Evolutionary conservation across 2,329 filamentous ascomycete genomes (phyloP).

Genomic region (Cytospora piceicola): DNA sequence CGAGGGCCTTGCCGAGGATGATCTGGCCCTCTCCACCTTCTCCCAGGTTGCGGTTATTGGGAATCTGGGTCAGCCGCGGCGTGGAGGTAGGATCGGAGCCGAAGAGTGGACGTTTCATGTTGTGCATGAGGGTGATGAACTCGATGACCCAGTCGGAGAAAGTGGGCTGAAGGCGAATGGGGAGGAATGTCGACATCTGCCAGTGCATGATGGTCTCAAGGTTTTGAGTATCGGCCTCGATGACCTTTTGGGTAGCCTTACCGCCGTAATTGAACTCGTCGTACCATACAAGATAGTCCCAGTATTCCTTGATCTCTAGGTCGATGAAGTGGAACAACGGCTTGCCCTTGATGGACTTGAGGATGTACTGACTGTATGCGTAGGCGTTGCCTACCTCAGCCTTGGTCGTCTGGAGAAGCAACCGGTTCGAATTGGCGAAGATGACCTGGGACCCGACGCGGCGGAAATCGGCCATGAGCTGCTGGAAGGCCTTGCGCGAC

Average conservation of each 20-base stretch:
- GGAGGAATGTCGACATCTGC: constrained; percentile 92
- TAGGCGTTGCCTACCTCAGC: constrained; percentile 95
- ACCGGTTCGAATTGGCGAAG: constrained; percentile 87
- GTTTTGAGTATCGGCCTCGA: constrained; percentile 71
- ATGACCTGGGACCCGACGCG: constrained; percentile 93
- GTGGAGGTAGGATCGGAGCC: constrained; percentile 55
- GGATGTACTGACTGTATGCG: constrained; percentile 95
- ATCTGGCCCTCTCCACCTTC: constrained; percentile 64
- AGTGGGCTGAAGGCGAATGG: constrained; percentile 74
- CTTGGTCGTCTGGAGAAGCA: constrained; percentile 95
- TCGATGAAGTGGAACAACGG: constrained; percentile 97
- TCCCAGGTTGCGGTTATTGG: constrained; percentile 58
- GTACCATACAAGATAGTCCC: constrained; percentile 99
- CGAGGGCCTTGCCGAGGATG: constrained; percentile 80
- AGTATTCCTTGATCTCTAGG: constrained; percentile 96
- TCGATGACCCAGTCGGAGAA: constrained; percentile 95
- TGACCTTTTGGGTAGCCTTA: constrained; percentile 83
- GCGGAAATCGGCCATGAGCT: constrained; percentile 95
- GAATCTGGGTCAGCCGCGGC: constrained; percentile 62
- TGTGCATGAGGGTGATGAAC: constrained; percentile 94
- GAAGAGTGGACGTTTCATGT: constrained; percentile 70
- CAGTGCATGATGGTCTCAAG: constrained; percentile 97
- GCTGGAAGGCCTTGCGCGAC: constrained; percentile 94
- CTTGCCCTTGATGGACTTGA: constrained; percentile 95
- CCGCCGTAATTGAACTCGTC: constrained; percentile 99